A percentile compares a stretch with the other conserved stretches of the same genome.
Evolutionary conservation across 768 basidiomycete genomes (phyloP).

Genomic region (Mycena venus): DNA sequence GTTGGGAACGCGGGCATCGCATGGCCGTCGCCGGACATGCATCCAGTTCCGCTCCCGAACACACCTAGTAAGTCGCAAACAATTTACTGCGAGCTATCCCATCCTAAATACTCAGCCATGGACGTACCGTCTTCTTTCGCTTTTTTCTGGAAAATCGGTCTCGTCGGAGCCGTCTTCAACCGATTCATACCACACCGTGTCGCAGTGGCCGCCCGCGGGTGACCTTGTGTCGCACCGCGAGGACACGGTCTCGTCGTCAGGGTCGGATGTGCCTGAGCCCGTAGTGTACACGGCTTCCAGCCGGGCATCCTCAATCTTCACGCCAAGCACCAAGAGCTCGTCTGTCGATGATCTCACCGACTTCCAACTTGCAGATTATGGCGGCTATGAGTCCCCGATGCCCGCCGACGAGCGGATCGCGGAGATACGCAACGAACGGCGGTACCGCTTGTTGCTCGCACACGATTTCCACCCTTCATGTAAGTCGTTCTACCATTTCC

Average conservation of each 20-base stretch:
- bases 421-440: slow-evolving; percentile 69
- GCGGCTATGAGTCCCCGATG: slow-evolving; percentile 56
- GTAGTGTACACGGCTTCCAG: slow-evolving; percentile 55
- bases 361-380: slow-evolving; percentile 34
- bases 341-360: slow-evolving; percentile 35
- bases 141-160: not conserved
- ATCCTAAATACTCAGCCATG: slow-evolving; percentile 17
- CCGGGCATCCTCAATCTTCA: slow-evolving; percentile 50
- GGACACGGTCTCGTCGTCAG: slow-evolving; percentile 48
- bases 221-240: slow-evolving; percentile 42
- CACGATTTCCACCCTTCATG: slow-evolving; percentile 82
- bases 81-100: not conserved
- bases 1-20: slow-evolving; percentile 9
- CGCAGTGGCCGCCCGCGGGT: slow-evolving; percentile 24
- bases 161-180: slow-evolving; percentile 27
- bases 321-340: slow-evolving; percentile 38
- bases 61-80: slow-evolving; percentile 40
- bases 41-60: slow-evolving; percentile 45
- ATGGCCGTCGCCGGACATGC: slow-evolving; percentile 55
- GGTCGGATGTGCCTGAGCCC: slow-evolving; percentile 52
- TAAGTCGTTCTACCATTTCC: slow-evolving; percentile 49
- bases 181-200: slow-evolving; percentile 41
- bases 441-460: slow-evolving; percentile 74
- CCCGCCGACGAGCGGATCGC: slow-evolving; percentile 52
- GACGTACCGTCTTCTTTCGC: slow-evolving; percentile 24